Percentiles rank a stretch among this genome's conserved stretches.
Evolutionary conservation across 345 rosid species (phyloP).

Genomic region (Salix brachista): DNA sequence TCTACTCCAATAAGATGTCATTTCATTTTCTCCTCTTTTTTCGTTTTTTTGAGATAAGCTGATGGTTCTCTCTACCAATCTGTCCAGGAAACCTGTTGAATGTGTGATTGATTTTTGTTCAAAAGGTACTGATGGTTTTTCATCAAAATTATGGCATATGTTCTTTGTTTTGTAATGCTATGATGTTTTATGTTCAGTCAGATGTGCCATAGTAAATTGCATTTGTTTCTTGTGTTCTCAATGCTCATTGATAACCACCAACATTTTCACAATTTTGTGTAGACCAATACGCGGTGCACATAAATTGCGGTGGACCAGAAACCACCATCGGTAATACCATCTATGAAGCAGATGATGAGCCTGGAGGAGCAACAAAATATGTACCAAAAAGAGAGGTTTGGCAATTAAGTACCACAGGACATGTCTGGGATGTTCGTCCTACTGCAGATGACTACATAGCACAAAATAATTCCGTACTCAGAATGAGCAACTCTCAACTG

Average conservation of each 20-base stretch:
- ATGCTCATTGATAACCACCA: neutral
- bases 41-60: neutral
- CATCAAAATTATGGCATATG: neutral
- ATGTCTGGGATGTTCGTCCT: neutral
- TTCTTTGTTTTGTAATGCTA: neutral
- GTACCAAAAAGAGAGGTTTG: neutral
- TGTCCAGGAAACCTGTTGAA: neutral
- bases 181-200: neutral
- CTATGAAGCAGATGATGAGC: neutral
- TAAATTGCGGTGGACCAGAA: conserved; percentile 13
- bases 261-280: neutral
- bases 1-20: neutral
- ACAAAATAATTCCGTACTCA: neutral
- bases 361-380: conserved; percentile 8
- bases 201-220: neutral
- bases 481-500: neutral
- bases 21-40: neutral
- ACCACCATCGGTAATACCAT: neutral
- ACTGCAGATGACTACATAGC: neutral
- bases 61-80: neutral
- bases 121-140: neutral
- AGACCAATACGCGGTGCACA: neutral
- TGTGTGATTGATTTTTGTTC: neutral
- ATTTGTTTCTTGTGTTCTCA: neutral
- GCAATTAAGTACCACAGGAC: conserved; percentile 11